phyloP scores from a whole-genome alignment of 805 yeast genomes.

The Blastobotrys chiropterorum region DNA sequence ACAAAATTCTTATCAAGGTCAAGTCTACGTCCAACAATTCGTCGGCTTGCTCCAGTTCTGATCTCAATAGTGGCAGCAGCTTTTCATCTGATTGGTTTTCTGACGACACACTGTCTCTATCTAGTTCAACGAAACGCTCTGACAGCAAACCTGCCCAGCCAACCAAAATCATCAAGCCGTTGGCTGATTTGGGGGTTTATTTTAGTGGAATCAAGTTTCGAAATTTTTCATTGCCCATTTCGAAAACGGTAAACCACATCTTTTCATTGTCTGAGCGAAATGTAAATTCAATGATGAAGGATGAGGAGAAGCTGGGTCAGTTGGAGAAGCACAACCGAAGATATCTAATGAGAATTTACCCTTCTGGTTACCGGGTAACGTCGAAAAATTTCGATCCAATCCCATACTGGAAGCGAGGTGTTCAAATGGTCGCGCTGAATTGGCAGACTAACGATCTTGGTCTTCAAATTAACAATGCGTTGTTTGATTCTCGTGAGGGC shows the following conservation, averaged over 20 bases:
- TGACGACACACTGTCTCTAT: too few relatives aligned
- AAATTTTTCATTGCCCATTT: slow-evolving; percentile 79
- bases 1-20: slow-evolving; percentile 69
- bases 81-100: background rate
- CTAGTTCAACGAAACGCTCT: too few relatives aligned
- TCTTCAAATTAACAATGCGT: slow-evolving; percentile 78
- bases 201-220: slow-evolving; percentile 70
- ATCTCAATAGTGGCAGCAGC: too few relatives aligned
- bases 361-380: slow-evolving; percentile 67
- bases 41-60: too few relatives aligned
- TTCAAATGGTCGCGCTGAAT: slow-evolving; percentile 92
- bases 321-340: slow-evolving; percentile 70
- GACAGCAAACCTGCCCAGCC: too few relatives aligned
- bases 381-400: slow-evolving; percentile 82
- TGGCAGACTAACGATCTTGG: slow-evolving; percentile 94
- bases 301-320: slow-evolving; percentile 47
- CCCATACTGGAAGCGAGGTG: slow-evolving; percentile 75
- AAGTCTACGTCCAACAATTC: too few relatives aligned
- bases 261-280: slow-evolving; percentile 81
- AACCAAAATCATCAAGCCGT: slow-evolving; percentile 30
- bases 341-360: slow-evolving; percentile 79
- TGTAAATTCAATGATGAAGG: slow-evolving; percentile 57
- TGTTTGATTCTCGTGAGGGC: slow-evolving; percentile 68
- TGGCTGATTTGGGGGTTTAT: slow-evolving; percentile 64
- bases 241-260: slow-evolving; percentile 72